Evolutionary conservation across 225 moss, liverwort and hornwort species (phyloP).

Genomic region (Straminergon stramineum): DNA sequence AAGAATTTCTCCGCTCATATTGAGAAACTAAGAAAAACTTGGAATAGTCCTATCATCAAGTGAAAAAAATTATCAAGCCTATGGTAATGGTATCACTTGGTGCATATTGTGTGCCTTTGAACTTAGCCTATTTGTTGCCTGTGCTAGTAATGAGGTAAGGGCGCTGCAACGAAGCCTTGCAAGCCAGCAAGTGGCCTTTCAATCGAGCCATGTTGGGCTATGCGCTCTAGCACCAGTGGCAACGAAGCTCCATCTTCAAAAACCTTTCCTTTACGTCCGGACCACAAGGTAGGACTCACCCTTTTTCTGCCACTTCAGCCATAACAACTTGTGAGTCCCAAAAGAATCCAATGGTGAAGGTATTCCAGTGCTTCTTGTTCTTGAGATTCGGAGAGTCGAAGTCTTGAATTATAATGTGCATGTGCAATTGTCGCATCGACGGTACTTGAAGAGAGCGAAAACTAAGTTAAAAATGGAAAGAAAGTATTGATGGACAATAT

Average conservation of each 20-base stretch:
- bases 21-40: neutral
- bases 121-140: neutral
- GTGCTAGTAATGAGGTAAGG: conserved; percentile 30
- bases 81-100: neutral
- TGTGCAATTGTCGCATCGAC: conserved; percentile 84
- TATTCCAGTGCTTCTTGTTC: conserved; percentile 98
- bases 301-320: conserved; percentile 45
- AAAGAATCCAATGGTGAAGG: conserved; percentile 83
- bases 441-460: conserved; percentile 36
- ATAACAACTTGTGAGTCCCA: conserved; percentile 39
- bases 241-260: conserved; percentile 56
- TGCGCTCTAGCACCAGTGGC: conserved; percentile 59
- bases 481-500: neutral
- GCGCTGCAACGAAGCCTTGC: conserved; percentile 26
- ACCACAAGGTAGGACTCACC: conserved; percentile 30
- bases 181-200: conserved; percentile 60
- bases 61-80: neutral
- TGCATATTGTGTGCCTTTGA: neutral
- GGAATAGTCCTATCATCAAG: neutral
- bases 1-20: neutral
- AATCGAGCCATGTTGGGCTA: conserved; percentile 69
- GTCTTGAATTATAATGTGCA: conserved; percentile 93
- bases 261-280: conserved; percentile 29
- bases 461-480: neutral
- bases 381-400: conserved; percentile 68